Evolutionary conservation across 805 yeast genomes (phyloP).

Genomic region (Hanseniaspora thailandica): DNA sequence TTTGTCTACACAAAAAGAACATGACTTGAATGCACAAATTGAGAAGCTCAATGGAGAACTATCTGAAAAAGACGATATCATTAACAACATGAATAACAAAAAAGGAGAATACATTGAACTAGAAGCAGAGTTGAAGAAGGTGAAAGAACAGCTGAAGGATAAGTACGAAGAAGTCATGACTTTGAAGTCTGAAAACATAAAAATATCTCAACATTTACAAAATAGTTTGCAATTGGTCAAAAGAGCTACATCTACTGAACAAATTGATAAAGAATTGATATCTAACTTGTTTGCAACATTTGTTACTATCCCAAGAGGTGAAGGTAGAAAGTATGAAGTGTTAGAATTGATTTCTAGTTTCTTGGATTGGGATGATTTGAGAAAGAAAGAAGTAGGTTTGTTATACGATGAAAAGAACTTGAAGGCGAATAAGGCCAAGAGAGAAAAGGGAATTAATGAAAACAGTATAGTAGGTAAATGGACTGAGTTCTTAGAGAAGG

Average conservation of each 20-base stretch:
- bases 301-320: constrained; percentile 80
- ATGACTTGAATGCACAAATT: constrained; percentile 24
- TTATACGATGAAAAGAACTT: constrained; percentile 26
- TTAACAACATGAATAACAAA: neutral
- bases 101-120: constrained; percentile 22
- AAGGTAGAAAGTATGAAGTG: constrained; percentile 88
- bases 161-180: constrained; percentile 44
- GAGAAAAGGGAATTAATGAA: constrained; percentile 24
- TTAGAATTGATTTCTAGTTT: constrained; percentile 70
- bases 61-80: constrained; percentile 18
- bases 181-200: constrained; percentile 81
- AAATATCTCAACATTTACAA: constrained; percentile 87
- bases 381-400: constrained; percentile 65
- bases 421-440: constrained; percentile 27
- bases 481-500: constrained; percentile 72
- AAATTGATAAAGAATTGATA: constrained; percentile 78
- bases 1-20: constrained; percentile 15
- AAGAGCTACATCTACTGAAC: constrained; percentile 59
- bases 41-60: constrained; percentile 22
- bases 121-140: constrained; percentile 21
- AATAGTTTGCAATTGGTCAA: constrained; percentile 79
- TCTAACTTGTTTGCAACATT: constrained; percentile 79
- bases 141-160: constrained; percentile 20
- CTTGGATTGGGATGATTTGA: constrained; percentile 78
- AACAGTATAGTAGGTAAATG: constrained; percentile 55